A percentile compares a stretch with the other conserved stretches of the same genome.
Evolutionary conservation across 805 yeast species (phyloP).

Genomic region (Lachancea thermotolerans): DNA sequence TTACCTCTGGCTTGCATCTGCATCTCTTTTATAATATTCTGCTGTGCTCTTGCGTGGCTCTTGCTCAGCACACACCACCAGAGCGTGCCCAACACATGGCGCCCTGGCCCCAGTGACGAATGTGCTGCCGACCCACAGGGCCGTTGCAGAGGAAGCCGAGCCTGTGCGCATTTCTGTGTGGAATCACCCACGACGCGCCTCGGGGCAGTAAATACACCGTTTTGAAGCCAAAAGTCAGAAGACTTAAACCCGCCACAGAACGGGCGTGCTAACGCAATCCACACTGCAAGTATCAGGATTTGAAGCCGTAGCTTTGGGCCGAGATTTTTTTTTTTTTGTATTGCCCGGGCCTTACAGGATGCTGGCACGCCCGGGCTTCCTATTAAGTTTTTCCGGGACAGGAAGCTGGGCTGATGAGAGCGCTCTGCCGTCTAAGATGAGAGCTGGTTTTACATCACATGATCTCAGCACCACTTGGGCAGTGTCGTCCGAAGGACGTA

Average conservation of each 20-base stretch:
- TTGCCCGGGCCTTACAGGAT: too few relatives aligned
- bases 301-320: too few relatives aligned
- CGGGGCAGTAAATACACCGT: neutral
- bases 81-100: conserved; percentile 1
- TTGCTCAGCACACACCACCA: conserved; percentile 5
- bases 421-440: too few relatives aligned
- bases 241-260: neutral
- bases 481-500: conserved; percentile 56
- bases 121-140: conserved; percentile 1
- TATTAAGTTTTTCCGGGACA: too few relatives aligned
- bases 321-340: too few relatives aligned
- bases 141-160: neutral
- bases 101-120: conserved; percentile 8
- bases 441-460: too few relatives aligned
- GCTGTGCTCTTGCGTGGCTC: neutral
- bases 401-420: too few relatives aligned
- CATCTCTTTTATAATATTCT: neutral
- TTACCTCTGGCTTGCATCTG: neutral
- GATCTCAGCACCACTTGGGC: conserved; percentile 57
- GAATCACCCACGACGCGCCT: neutral
- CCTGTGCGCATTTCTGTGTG: neutral
- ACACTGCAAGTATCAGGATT: neutral
- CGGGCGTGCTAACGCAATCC: neutral
- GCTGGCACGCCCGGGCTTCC: too few relatives aligned
- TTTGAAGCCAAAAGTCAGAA: neutral